A percentile compares a stretch with the other conserved stretches of the same genome.
These are phyloP conservation scores for Penicillium sp. DNA, from an alignment of 2,329 filamentous ascomycete species.

Conservation along the genomic window DNA sequence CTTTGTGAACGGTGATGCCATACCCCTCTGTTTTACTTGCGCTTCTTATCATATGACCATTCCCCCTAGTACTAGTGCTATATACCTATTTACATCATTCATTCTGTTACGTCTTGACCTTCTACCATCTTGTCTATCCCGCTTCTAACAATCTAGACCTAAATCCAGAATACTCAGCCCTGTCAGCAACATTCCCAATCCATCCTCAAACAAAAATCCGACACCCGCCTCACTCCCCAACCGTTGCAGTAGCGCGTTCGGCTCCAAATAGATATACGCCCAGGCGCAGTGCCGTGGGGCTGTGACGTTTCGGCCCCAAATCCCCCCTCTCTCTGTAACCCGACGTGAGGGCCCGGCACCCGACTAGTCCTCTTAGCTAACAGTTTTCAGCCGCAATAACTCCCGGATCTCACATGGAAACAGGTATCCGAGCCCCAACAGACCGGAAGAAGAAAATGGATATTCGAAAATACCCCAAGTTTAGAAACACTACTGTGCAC, in stretches of 20 bases:
- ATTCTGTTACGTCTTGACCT: not conserved
- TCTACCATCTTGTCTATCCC: not conserved
- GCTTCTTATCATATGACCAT: constrained; percentile 2
- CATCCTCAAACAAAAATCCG: not conserved
- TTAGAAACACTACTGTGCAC: not conserved
- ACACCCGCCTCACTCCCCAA: not conserved
- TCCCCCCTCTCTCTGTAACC: not conserved
- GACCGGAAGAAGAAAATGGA: not conserved
- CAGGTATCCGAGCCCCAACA: not conserved
- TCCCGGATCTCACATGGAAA: not conserved
- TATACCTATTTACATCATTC: constrained; percentile 8
- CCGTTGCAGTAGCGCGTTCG: not conserved
- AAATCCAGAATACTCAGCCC: not conserved
- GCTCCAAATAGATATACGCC: not conserved
- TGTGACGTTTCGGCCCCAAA: constrained; percentile 1
- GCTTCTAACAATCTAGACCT: not conserved
- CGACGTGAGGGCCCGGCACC: not conserved
- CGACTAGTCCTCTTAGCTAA: not conserved
- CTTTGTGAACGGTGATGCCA: constrained; percentile 7
- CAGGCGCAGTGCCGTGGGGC: not conserved
- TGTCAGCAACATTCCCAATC: not conserved
- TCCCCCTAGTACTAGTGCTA: not conserved
- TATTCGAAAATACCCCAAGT: not conserved
- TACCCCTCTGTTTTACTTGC: constrained; percentile 11
- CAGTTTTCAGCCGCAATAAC: constrained; percentile 3